Evolutionary conservation across 495 filamentous ascomycete species (phyloP).

Genomic region (Hypoxylon cercidicola): DNA sequence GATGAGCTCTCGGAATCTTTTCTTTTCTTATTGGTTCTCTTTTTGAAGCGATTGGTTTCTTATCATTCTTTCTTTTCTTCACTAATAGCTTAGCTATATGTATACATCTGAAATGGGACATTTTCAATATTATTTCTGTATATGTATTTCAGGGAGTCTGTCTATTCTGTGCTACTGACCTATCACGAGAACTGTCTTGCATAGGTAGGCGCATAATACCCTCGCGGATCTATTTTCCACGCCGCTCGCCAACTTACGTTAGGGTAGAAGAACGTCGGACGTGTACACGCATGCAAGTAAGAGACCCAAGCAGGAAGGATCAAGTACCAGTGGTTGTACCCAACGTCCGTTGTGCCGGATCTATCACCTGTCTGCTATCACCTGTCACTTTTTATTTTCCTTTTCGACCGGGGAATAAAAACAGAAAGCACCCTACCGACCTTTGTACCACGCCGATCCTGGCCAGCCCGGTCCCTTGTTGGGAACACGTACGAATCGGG

Average conservation of each 20-base stretch:
- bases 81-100: background rate
- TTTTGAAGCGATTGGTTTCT: background rate
- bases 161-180: background rate
- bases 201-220: too few relatives aligned
- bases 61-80: constrained; percentile 4
- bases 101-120: too few relatives aligned
- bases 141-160: background rate
- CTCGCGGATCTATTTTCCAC: too few relatives aligned
- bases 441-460: background rate
- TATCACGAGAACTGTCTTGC: background rate
- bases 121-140: too few relatives aligned
- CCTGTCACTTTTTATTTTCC: too few relatives aligned
- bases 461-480: background rate
- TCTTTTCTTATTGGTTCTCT: constrained; percentile 12
- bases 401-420: background rate
- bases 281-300: too few relatives aligned
- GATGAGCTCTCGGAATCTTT: constrained; percentile 31
- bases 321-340: too few relatives aligned
- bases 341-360: too few relatives aligned
- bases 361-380: too few relatives aligned
- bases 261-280: too few relatives aligned
- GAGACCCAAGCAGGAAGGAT: too few relatives aligned
- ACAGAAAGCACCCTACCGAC: background rate
- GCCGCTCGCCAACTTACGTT: too few relatives aligned
- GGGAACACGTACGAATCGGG: constrained; percentile 6